Evolutionary conservation across 176 grass and related monocot genomes (phyloP).

Genomic region (Alopecurus myosuroides): DNA sequence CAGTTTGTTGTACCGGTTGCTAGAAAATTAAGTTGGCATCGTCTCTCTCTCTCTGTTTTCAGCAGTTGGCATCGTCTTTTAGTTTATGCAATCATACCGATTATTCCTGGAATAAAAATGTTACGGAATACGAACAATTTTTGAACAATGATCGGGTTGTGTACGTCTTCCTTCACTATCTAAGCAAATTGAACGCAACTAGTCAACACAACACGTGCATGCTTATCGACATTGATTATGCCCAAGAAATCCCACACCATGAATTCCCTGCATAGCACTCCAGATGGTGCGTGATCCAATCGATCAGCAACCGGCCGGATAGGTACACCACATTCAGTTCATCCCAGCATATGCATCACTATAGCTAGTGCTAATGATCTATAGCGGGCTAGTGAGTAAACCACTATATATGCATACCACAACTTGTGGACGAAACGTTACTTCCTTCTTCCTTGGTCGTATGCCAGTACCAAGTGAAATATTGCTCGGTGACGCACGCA

Average conservation of each 20-base stretch:
- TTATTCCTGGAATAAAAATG: too few species aligned
- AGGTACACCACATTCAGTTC: not conserved
- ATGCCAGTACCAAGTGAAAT: not conserved
- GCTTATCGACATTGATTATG: not conserved
- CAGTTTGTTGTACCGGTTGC: too few species aligned
- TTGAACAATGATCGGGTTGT: too few species aligned
- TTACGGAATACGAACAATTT: too few species aligned
- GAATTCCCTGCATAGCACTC: not conserved
- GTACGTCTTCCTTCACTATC: not conserved
- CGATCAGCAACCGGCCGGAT: not conserved
- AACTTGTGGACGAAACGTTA: not conserved
- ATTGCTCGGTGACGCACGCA: slow-evolving; percentile 13
- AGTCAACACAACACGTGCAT: not conserved
- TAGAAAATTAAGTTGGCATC: too few species aligned
- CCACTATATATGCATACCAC: not conserved
- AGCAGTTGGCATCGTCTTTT: too few species aligned
- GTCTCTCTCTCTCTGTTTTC: too few species aligned
- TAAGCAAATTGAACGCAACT: not conserved
- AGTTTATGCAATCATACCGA: too few species aligned
- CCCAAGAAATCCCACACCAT: not conserved
- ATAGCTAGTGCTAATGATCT: not conserved
- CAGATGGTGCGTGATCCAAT: not conserved
- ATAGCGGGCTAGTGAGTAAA: not conserved
- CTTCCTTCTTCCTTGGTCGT: too few species aligned
- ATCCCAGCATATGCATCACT: not conserved